phyloP scores from a whole-genome alignment of 192 early-diverging fungal genomes.

The Mortierella alpina region DNA sequence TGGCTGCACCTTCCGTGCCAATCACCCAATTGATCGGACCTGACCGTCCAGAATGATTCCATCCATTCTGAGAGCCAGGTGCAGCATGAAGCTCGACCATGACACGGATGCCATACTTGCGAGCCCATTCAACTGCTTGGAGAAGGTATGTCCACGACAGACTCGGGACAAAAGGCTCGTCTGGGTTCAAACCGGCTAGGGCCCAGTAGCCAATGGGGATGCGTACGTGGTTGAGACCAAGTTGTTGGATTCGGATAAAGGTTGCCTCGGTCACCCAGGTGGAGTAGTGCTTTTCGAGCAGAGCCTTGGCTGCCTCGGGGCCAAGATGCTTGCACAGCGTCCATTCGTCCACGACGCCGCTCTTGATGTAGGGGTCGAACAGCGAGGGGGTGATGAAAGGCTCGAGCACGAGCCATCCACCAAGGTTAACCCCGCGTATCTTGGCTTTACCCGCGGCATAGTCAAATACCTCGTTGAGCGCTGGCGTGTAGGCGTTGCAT shows the following conservation, averaged over 20 bases:
- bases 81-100: constrained; percentile 77
- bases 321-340: constrained; percentile 68
- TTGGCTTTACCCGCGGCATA: constrained; percentile 45
- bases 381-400: constrained; percentile 63
- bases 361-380: constrained; percentile 53
- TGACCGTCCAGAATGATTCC: constrained; percentile 62
- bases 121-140: constrained; percentile 69
- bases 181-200: constrained; percentile 50
- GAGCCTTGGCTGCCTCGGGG: constrained; percentile 58
- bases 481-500: constrained; percentile 53
- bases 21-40: constrained; percentile 57
- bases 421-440: constrained; percentile 78
- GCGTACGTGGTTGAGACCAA: constrained; percentile 75
- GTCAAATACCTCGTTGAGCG: constrained; percentile 55
- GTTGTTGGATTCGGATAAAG: constrained; percentile 61
- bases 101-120: constrained; percentile 71
- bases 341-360: constrained; percentile 71
- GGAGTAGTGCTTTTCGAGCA: constrained; percentile 67
- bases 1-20: constrained; percentile 53
- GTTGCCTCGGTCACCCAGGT: constrained; percentile 72
- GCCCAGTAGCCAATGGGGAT: constrained; percentile 83
- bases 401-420: constrained; percentile 79
- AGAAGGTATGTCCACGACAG: constrained; percentile 67
- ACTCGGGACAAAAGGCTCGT: constrained; percentile 72
- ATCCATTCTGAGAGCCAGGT: constrained; percentile 81